Conservation (phyloP, 768 basidiomycete species). For the Boletus reticuloceps region DNA sequence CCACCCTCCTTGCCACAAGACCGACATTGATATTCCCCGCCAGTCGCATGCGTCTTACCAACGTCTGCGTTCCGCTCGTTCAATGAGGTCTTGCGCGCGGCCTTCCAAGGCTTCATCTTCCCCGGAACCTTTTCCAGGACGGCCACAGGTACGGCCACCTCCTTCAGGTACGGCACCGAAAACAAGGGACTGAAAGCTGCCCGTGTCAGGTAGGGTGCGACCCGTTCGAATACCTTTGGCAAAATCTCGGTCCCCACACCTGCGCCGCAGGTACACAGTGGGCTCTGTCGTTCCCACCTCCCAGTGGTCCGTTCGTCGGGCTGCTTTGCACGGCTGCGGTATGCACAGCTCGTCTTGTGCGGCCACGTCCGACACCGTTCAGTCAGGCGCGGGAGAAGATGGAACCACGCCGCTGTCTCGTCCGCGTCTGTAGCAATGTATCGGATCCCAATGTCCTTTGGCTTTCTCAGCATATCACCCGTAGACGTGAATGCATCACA, state of each 20-base stretch:
- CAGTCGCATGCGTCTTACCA: too few relatives aligned
- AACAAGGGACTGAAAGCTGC: slow-evolving; percentile 55
- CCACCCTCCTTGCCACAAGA: too few relatives aligned
- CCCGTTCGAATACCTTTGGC: slow-evolving; percentile 36
- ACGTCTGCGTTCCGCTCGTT: too few relatives aligned
- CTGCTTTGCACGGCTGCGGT: slow-evolving; percentile 21
- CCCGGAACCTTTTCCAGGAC: too few relatives aligned
- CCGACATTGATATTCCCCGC: too few relatives aligned
- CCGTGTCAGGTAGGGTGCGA: slow-evolving; percentile 44
- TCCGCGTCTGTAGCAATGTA: slow-evolving; percentile 10
- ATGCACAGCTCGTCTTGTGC: slow-evolving; percentile 42
- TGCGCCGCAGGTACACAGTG: slow-evolving; percentile 14
- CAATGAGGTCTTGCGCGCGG: too few relatives aligned
- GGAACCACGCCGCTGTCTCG: slow-evolving; percentile 42
- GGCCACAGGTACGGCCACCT: background rate
- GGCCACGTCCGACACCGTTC: slow-evolving; percentile 56
- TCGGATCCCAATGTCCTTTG: slow-evolving; percentile 4
- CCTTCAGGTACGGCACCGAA: slow-evolving; percentile 46
- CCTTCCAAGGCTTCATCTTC: too few relatives aligned
- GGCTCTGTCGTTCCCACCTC: slow-evolving; percentile 2
- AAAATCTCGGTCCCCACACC: slow-evolving; percentile 12
- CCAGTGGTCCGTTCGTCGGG: slow-evolving; percentile 30
- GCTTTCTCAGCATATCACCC: background rate
- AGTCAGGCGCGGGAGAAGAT: slow-evolving; percentile 47
- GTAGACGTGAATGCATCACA: too few relatives aligned